Percentiles rank a stretch among this genome's conserved stretches.
phyloP scores from a whole-genome alignment of 768 basidiomycete genomes.

The Suillus alpinus region DNA sequence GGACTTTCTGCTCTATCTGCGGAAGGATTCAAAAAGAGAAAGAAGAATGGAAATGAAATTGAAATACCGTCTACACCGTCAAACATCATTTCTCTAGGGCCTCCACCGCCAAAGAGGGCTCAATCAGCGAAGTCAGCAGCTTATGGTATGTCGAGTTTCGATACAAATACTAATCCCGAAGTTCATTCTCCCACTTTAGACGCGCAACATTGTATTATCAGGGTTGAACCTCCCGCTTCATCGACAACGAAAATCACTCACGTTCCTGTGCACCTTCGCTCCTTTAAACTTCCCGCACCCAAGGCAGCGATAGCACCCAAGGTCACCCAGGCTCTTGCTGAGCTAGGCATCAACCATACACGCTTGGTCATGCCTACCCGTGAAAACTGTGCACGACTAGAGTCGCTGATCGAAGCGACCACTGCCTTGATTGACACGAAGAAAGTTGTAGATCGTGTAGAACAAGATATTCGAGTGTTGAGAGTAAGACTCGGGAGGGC shows the following conservation, averaged over 20 bases:
- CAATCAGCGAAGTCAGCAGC: conserved; percentile 55
- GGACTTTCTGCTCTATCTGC: conserved; percentile 42
- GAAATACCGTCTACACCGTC: conserved; percentile 34
- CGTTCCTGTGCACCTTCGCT: conserved; percentile 79
- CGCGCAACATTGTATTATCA: conserved; percentile 68
- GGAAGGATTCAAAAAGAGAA: conserved; percentile 58
- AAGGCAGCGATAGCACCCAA: conserved; percentile 74
- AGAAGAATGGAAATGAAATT: conserved; percentile 31
- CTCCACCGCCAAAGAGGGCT: conserved; percentile 32
- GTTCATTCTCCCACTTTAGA: conserved; percentile 41
- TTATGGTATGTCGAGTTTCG: conserved; percentile 45
- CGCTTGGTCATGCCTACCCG: conserved; percentile 94
- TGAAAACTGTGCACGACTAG: conserved; percentile 71
- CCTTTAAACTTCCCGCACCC: conserved; percentile 78
- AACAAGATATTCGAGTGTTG: conserved; percentile 77
- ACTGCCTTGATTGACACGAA: conserved; percentile 83
- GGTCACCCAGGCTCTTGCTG: conserved; percentile 70
- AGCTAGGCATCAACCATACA: conserved; percentile 69
- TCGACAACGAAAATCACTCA: conserved; percentile 70
- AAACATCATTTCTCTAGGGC: conserved; percentile 37
- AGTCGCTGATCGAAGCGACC: conserved; percentile 70
- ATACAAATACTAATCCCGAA: neutral
- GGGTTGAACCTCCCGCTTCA: conserved; percentile 54
- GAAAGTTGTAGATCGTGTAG: conserved; percentile 79
- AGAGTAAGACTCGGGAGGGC: conserved; percentile 57